These are phyloP conservation scores for Cerrena zonata DNA, from an alignment of 1,284 basidiomycete species.

Conservation along the genomic window DNA sequence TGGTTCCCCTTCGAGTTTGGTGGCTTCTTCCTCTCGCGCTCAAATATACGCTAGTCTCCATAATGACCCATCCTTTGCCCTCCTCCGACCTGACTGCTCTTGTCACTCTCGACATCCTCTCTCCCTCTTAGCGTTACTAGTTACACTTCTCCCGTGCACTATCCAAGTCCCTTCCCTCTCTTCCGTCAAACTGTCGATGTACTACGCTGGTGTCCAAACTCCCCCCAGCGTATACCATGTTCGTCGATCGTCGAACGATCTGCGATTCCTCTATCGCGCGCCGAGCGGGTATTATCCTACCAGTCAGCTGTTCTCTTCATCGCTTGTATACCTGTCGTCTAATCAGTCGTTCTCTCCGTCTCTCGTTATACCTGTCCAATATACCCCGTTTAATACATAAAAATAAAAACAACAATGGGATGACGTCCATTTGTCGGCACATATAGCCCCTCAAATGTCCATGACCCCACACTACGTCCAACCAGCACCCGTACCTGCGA, in stretches of 20 bases:
- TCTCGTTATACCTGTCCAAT: no score
- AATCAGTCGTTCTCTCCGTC: not conserved
- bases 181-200: conserved; percentile 11
- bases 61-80: not conserved
- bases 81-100: not conserved
- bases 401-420: no score
- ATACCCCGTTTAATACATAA: no score
- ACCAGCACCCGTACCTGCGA: conserved; percentile 19
- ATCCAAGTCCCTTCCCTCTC: no score
- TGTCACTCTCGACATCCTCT: conserved; percentile 5
- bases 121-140: no score
- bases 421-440: not conserved
- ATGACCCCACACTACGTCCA: conserved; percentile 17
- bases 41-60: not conserved
- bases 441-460: conserved; percentile 24
- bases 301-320: conserved; percentile 12
- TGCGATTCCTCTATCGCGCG: conserved; percentile 17
- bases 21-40: no score
- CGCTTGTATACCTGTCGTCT: not conserved
- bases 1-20: not conserved
- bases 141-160: no score
- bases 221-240: conserved; percentile 17
- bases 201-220: conserved; percentile 13
- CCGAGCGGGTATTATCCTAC: conserved; percentile 20
- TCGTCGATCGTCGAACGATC: conserved; percentile 15